phyloP scores from a whole-genome alignment of 768 basidiomycete species.

The Rhodotorula sphaerocarpa region DNA sequence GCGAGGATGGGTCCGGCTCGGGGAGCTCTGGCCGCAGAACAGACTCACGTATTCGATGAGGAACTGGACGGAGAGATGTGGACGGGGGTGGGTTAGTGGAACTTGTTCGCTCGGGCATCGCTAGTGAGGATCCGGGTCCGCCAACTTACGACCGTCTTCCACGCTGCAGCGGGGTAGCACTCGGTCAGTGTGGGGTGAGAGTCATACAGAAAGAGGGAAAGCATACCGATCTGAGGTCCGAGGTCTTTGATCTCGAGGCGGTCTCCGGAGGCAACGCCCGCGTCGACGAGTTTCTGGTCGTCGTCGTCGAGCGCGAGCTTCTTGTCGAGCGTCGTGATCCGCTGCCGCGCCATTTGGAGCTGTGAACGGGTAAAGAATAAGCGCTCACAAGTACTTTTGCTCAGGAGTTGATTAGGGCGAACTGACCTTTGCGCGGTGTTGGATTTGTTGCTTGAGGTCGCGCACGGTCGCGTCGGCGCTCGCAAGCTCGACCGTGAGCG shows the following conservation, averaged over 20 bases:
- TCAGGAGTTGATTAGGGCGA: slow-evolving; percentile 54
- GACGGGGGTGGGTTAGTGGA: no score
- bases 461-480: slow-evolving; percentile 52
- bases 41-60: slow-evolving; percentile 85
- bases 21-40: no score
- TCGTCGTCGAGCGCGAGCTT: slow-evolving; percentile 56
- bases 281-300: slow-evolving; percentile 53
- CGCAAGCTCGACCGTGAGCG: slow-evolving; percentile 16
- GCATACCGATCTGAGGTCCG: slow-evolving; percentile 65
- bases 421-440: slow-evolving; percentile 54
- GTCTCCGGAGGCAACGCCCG: slow-evolving; percentile 56
- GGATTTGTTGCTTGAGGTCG: slow-evolving; percentile 62
- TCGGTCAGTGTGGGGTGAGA: not conserved
- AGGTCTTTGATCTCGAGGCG: slow-evolving; percentile 77
- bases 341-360: slow-evolving; percentile 21
- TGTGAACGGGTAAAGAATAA: not conserved
- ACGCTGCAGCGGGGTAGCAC: slow-evolving; percentile 40
- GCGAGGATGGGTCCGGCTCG: no score
- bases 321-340: slow-evolving; percentile 52
- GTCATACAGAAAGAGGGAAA: no score
- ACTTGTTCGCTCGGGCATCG: no score
- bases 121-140: not conserved
- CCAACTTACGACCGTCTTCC: slow-evolving; percentile 57
- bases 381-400: slow-evolving; percentile 49
- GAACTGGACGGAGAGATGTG: slow-evolving; percentile 52